Evolutionary conservation across 208 protist species (phyloP).

Genomic region (Endotrypanum monterogeii): DNA sequence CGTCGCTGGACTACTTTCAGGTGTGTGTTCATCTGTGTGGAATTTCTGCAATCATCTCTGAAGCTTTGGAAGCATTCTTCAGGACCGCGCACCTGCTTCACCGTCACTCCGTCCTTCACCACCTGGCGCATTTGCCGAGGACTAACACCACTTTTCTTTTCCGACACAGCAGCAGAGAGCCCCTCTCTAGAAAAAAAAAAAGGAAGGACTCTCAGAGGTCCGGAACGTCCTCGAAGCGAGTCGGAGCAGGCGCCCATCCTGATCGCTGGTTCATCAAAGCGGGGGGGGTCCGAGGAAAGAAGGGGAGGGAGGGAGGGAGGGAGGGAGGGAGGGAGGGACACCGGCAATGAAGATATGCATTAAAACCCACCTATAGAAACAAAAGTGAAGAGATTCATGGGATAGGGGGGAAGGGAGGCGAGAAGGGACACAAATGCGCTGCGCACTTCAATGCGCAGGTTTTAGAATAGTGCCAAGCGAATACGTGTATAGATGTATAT

Average conservation of each 20-base stretch:
- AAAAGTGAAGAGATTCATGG: neutral
- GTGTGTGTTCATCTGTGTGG: neutral
- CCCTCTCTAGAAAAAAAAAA: neutral
- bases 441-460: too few species aligned
- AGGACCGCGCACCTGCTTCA: slow-evolving; percentile 8
- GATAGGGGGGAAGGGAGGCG: neutral
- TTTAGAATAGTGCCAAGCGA: too few species aligned
- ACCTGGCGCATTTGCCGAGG: neutral
- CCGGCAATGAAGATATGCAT: slow-evolving; percentile 9
- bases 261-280: neutral
- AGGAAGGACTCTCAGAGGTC: neutral
- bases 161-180: neutral
- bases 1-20: neutral
- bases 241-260: neutral
- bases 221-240: neutral
- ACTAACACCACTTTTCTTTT: neutral
- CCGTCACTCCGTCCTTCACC: neutral
- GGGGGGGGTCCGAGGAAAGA: neutral
- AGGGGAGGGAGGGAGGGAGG: neutral
- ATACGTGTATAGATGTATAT: neutral
- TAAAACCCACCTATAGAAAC: neutral
- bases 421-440: neutral
- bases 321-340: neutral
- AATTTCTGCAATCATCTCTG: neutral
- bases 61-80: neutral